These are phyloP conservation scores for Tetrapisispora arboricola DNA, from an alignment of 805 yeast genomes.

Conservation along the genomic window DNA sequence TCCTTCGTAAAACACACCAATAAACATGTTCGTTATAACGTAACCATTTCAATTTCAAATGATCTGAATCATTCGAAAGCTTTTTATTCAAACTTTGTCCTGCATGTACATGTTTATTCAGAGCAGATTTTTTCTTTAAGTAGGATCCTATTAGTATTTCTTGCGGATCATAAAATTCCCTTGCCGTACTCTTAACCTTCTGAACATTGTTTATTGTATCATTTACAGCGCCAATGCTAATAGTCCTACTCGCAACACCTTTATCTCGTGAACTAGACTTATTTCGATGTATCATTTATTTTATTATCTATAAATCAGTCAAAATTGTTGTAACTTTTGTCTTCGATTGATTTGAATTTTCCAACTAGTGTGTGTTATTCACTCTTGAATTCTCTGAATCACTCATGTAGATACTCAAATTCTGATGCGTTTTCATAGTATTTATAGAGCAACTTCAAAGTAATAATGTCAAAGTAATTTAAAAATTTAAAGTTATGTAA, in stretches of 20 bases:
- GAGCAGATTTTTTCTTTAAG: conserved; percentile 3
- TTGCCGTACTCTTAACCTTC: neutral
- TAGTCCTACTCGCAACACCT: neutral
- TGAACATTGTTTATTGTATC: neutral
- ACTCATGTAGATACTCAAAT: too few species aligned
- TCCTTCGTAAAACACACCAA: conserved; percentile 18
- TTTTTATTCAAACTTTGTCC: neutral
- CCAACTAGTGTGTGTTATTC: too few species aligned
- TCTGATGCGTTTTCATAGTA: too few species aligned
- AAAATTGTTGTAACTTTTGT: too few species aligned
- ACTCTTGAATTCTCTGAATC: too few species aligned
- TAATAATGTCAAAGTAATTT: too few species aligned
- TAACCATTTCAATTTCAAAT: conserved; percentile 1
- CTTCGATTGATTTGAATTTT: too few species aligned
- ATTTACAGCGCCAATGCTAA: neutral
- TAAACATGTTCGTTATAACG: conserved; percentile 4
- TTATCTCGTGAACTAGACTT: neutral
- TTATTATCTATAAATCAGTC: too few species aligned
- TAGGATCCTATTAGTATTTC: conserved; percentile 3
- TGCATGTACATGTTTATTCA: conserved; percentile 1
- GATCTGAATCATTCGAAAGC: neutral
- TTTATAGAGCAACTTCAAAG: too few species aligned
- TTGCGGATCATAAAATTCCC: conserved; percentile 3
- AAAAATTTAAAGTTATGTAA: too few species aligned
- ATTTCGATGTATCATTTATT: neutral